Conservation (phyloP, 352 stramenopile species). For the Phytopythium cucurbitacearum region DNA sequence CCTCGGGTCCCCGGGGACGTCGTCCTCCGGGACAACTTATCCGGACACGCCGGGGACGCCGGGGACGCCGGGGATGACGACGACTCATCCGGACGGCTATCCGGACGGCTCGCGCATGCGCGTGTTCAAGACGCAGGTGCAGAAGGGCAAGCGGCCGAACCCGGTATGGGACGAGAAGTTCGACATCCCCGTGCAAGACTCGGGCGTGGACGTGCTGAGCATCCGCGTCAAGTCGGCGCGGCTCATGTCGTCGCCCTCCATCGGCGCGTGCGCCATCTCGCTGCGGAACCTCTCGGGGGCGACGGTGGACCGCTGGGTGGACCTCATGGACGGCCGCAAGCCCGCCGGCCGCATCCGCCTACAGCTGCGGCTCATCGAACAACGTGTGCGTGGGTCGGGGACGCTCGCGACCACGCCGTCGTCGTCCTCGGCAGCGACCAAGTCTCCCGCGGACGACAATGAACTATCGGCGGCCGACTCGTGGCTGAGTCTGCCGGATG, state of each 20-base stretch:
- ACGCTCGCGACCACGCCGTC: background rate
- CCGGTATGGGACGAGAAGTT: slow-evolving; percentile 81
- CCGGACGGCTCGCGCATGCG: slow-evolving; percentile 15
- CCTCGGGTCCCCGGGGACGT: background rate
- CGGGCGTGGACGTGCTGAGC: slow-evolving; percentile 44
- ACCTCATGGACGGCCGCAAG: slow-evolving; percentile 48
- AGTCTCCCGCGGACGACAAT: background rate
- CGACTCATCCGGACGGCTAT: slow-evolving; percentile 1
- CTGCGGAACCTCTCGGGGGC: slow-evolving; percentile 36
- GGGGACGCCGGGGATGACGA: slow-evolving; percentile 7
- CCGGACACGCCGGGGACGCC: slow-evolving; percentile 6
- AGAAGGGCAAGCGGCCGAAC: slow-evolving; percentile 43
- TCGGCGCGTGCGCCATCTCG: slow-evolving; percentile 47
- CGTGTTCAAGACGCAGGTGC: slow-evolving; percentile 61
- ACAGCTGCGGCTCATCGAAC: slow-evolving; percentile 53
- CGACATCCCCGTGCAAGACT: slow-evolving; percentile 50
- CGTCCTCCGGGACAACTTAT: background rate
- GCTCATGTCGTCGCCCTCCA: slow-evolving; percentile 53
- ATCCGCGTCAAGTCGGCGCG: slow-evolving; percentile 70
- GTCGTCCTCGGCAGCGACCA: background rate
- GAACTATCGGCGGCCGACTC: slow-evolving; percentile 10
- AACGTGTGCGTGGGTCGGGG: background rate
- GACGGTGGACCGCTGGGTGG: slow-evolving; percentile 57
- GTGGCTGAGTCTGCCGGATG: slow-evolving; percentile 21
- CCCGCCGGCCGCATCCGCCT: slow-evolving; percentile 56